Percentiles rank a stretch among this genome's conserved stretches.
These are phyloP conservation scores for Cydonia oblonga DNA, from an alignment of 331 rosid genomes.

Conservation along the genomic window DNA sequence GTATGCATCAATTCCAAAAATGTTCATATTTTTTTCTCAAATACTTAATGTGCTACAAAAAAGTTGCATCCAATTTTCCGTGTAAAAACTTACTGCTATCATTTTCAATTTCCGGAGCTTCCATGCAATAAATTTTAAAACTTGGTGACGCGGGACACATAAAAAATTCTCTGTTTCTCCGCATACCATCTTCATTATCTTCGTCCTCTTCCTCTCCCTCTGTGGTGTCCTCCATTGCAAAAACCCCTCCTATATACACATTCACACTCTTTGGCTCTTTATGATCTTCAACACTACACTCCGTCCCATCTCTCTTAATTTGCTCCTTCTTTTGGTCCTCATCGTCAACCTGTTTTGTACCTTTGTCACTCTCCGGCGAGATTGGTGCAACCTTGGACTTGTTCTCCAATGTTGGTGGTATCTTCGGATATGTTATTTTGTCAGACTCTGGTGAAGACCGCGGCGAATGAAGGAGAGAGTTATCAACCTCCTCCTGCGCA, in stretches of 20 bases:
- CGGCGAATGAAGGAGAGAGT: neutral
- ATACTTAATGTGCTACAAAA: neutral
- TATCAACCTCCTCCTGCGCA: slow-evolving; percentile 5
- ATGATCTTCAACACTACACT: neutral
- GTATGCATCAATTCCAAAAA: neutral
- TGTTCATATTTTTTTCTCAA: neutral
- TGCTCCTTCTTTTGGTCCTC: neutral
- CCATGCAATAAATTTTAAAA: slow-evolving; percentile 48
- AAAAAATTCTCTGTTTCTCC: neutral
- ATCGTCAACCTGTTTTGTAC: neutral
- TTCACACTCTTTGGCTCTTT: neutral
- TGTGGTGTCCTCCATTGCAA: slow-evolving; percentile 6
- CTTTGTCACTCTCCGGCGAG: neutral
- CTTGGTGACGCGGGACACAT: slow-evolving; percentile 54
- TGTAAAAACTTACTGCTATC: neutral
- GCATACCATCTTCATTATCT: slow-evolving; percentile 13
- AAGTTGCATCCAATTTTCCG: neutral
- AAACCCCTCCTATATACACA: slow-evolving; percentile 13
- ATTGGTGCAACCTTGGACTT: neutral
- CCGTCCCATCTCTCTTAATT: neutral
- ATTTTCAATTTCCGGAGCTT: neutral
- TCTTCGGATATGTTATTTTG: neutral
- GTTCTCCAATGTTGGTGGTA: neutral
- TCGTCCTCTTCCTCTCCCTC: slow-evolving; percentile 3
- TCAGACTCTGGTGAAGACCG: neutral